Base-by-base conservation (phyloP, 2,329 filamentous ascomycete genomes). In the Apiospora aurea region DNA sequence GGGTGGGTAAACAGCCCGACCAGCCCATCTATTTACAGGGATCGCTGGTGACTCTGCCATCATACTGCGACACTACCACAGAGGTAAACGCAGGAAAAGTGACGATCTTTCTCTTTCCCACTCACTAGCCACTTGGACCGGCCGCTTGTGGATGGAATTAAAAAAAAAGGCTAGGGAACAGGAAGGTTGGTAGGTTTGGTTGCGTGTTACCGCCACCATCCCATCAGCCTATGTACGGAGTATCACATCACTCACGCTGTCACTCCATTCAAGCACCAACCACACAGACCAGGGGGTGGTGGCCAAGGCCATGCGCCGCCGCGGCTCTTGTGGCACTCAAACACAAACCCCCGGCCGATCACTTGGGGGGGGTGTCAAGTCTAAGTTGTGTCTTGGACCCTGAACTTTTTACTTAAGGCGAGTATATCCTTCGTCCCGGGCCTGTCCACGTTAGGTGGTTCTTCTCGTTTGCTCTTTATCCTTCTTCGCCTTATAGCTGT, bases 331-430 rank as follows among this genome's bases (percentile, higher is more conserved):
- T 21, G 11, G 18, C 34, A 24, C 57, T 41, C 57, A 64, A 64
- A 64, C 57, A 64, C 57, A 41, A 64, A 64, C 34, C 57, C 57
- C 34, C 57, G 34, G 57, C 8, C 34, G 29, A 64, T 41, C 57
- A 41, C 57, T 64, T 41, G 57, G 57, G 57, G 57, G 57, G 57
- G 41, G 57, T 64, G 34, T 64, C 57, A 64, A 64, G 57, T 61
- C 29, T 61, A 61, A 61, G 16, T 57, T 5, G n/a, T 64, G 57
- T 24, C 57, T 64, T 64, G 57, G 57, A 64, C 57, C 57, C 57
- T 41, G 29, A 16, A 29, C 34, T 41, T 41, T 64, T 64, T 64
- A 64, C 57, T 64, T 64, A 64, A 64, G 57, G 57, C 29, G 57
- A 64, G 57, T 41, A 64, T 38, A 41, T 64, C 57, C 57, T 64